A percentile compares a stretch with the other conserved stretches of the same genome.
Evolutionary conservation across 177 flowering plant species (phyloP).

Genomic region (Vitis hybrid): DNA sequence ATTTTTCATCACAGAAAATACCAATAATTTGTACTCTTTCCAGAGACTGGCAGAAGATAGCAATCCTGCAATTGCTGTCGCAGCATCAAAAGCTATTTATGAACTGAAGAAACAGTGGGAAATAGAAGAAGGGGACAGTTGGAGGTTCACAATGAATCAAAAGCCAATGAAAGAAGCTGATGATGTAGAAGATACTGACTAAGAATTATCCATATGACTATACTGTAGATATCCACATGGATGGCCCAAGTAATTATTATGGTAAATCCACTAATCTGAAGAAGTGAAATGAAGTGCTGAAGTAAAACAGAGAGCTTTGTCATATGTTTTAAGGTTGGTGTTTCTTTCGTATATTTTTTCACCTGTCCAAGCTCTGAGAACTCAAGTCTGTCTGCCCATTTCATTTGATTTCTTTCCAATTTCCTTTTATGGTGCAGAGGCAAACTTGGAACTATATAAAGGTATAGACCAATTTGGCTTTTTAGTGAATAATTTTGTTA

Average conservation of each 20-base stretch:
- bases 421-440: neutral
- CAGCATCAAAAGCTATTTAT: conserved; percentile 77
- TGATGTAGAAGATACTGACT: conserved; percentile 10
- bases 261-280: conserved; percentile 7
- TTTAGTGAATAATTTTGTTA: too few relatives aligned
- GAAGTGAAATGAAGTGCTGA: neutral
- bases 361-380: neutral
- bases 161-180: conserved; percentile 19
- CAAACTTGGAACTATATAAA: neutral
- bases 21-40: neutral
- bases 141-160: conserved; percentile 71
- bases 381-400: neutral
- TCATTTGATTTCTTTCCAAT: neutral
- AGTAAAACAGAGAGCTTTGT: neutral
- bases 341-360: neutral
- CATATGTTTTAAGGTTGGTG: neutral
- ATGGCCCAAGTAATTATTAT: neutral
- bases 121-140: conserved; percentile 89
- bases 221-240: conserved; percentile 21
- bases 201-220: neutral
- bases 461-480: too few relatives aligned
- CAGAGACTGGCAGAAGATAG: conserved; percentile 95
- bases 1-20: neutral
- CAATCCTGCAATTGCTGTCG: conserved; percentile 82
- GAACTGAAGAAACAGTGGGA: conserved; percentile 94